Percentiles rank a stretch among this genome's conserved stretches.
These are phyloP conservation scores for Epichloe aotearoae DNA, from an alignment of 2,329 filamentous ascomycete genomes.

Conservation along the genomic window DNA sequence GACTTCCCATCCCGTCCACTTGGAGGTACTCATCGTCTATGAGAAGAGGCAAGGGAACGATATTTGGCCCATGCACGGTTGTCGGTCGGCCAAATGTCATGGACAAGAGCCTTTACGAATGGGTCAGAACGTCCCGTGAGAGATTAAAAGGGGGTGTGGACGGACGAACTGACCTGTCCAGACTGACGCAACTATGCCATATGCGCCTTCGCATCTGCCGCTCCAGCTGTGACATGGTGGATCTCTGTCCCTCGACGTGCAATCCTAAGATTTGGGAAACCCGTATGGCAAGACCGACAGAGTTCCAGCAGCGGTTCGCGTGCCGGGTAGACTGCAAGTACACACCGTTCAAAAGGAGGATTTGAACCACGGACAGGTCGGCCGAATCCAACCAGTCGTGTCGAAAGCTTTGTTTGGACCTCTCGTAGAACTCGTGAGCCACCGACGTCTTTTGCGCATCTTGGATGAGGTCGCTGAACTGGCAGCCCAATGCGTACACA, in stretches of 20 bases:
- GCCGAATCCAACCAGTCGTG: constrained; percentile 3
- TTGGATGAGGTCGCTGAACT: not conserved
- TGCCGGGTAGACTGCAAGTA: constrained; percentile 3
- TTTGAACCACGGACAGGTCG: constrained; percentile 1
- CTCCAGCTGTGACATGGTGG: constrained; percentile 1
- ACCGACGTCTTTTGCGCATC: constrained; percentile 1
- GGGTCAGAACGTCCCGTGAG: not conserved
- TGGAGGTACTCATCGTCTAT: constrained; percentile 2
- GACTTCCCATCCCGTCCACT: not conserved
- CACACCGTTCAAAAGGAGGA: constrained; percentile 1
- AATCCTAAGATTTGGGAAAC: constrained; percentile 1
- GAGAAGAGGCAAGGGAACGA: not conserved
- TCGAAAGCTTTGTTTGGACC: not conserved
- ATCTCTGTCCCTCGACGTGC: not conserved
- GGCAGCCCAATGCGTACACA: constrained; percentile 2
- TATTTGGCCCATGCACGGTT: constrained; percentile 1
- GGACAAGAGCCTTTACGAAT: not conserved
- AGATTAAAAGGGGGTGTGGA: not conserved
- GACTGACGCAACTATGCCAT: constrained; percentile 3
- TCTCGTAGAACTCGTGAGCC: constrained; percentile 1
- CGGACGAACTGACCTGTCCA: not conserved
- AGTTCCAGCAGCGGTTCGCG: constrained; percentile 4
- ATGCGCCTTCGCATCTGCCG: constrained; percentile 1
- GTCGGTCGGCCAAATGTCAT: constrained; percentile 4
- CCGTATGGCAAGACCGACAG: constrained; percentile 2